Conservation (phyloP, 768 basidiomycete genomes). For the Xerocomellus intermedius region DNA sequence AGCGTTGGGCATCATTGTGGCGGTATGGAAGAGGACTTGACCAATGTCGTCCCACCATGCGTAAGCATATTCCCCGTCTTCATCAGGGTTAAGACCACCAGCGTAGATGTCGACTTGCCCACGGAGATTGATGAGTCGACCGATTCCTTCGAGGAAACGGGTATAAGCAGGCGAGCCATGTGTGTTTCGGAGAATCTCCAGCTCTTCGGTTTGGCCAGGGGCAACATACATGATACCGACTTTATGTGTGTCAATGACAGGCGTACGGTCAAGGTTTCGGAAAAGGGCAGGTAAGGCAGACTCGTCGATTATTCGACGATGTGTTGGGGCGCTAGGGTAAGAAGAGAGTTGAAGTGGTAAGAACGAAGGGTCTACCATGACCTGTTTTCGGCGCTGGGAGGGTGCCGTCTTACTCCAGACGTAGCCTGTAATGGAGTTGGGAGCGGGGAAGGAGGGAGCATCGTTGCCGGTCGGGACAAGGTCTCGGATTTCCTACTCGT, state of each 20-base stretch:
- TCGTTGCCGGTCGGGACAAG: conserved; percentile 6
- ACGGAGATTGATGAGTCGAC: conserved; percentile 81
- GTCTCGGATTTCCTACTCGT: conserved; percentile 24
- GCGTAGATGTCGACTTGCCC: conserved; percentile 92
- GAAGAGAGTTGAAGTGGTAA: conserved; percentile 85
- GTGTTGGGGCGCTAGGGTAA: conserved; percentile 47
- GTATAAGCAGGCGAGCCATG: conserved; percentile 96
- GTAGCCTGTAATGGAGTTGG: conserved; percentile 79
- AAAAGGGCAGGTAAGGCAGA: conserved; percentile 58
- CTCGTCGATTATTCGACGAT: conserved; percentile 50
- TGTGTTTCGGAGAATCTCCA: conserved; percentile 83
- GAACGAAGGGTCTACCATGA: conserved; percentile 81
- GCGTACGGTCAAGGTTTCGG: conserved; percentile 72
- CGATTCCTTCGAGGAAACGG: conserved; percentile 87
- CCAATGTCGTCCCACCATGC: conserved; percentile 99
- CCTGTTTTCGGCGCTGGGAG: conserved; percentile 85
- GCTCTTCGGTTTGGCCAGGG: conserved; percentile 81
- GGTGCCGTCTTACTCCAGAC: conserved; percentile 87
- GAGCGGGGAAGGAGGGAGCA: conserved; percentile 36
- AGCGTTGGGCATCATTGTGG: conserved; percentile 93
- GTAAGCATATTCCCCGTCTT: conserved; percentile 95
- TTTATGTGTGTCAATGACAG: conserved; percentile 97
- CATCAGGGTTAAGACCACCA: conserved; percentile 86
- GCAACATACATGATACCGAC: conserved; percentile 96
- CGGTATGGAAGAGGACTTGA: conserved; percentile 92